phyloP scores from a whole-genome alignment of 2,329 filamentous ascomycete species.

The Colletotrichum musicola region DNA sequence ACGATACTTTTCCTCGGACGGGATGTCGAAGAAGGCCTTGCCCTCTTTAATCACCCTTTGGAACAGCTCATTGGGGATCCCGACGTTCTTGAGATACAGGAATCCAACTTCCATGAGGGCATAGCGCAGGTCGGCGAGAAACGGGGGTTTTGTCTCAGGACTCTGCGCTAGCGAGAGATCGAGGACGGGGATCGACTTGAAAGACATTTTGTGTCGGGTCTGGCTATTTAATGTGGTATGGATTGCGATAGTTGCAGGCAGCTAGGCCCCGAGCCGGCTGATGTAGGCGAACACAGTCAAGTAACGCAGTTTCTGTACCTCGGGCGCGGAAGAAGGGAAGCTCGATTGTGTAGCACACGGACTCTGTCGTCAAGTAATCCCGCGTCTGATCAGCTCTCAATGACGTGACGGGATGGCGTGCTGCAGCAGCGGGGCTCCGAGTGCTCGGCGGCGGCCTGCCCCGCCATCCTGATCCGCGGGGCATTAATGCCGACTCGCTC shows the following conservation, averaged over 20 bases:
- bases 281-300: background rate
- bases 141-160: slow-evolving; percentile 76
- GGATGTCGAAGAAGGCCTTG: slow-evolving; percentile 81
- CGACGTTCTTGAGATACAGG: slow-evolving; percentile 85
- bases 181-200: slow-evolving; percentile 81
- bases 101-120: slow-evolving; percentile 91
- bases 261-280: too few species aligned
- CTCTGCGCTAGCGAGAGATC: slow-evolving; percentile 77
- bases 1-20: slow-evolving; percentile 77
- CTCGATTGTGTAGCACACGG: background rate
- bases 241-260: background rate
- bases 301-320: background rate
- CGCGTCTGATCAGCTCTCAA: slow-evolving; percentile 1
- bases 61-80: slow-evolving; percentile 75
- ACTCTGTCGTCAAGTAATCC: slow-evolving; percentile 1
- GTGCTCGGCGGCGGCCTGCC: slow-evolving; percentile 20
- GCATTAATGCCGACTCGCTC: background rate
- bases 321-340: background rate
- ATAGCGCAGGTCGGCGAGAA: slow-evolving; percentile 78
- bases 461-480: slow-evolving; percentile 30
- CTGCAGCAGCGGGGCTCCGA: slow-evolving; percentile 18
- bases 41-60: slow-evolving; percentile 75
- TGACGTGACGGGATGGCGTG: slow-evolving; percentile 37
- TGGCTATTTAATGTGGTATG: background rate
- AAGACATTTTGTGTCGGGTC: slow-evolving; percentile 65